Evolutionary conservation across 768 basidiomycete species (phyloP), one percentile per base, ranked within the genome.

Genomic region (Rossbeevera mucosa): DNA sequence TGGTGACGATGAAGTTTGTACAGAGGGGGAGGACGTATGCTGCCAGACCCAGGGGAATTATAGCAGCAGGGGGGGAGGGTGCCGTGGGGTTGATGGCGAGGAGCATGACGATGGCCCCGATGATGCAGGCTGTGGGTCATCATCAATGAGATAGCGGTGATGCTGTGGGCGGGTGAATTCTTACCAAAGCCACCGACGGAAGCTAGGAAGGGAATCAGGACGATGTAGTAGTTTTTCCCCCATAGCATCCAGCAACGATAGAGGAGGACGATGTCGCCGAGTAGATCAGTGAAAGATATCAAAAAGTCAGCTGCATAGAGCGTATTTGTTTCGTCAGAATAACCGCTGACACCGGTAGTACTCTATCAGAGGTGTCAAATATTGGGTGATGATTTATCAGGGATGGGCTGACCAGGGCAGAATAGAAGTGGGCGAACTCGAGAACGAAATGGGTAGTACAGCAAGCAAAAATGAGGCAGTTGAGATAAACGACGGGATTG

Each of bases 241-340:
- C 74, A 77, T 43, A 77, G 43, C 53, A 72, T 57, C 67, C 71
- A 77, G 59, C 72, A 75, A 29, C 76, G 76, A 50, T 75, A 76
- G 25, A 73, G 55, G 29, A 75, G 65, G 43, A 69, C 54, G 30
- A 67, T 14, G 56, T 73, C 64, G 2, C 72, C 73, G 20, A 71
- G 26, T 33, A 75, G 65, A 55, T 74, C 72, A 0, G 66, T 62
- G 29, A 73, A 45, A 1, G 72, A 71, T 49, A 74, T 65, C 38
- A 75, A 53, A 20, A 71, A 53, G 56, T 74, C 72, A 4, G 72
- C 71, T 3, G 56, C 74, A 4, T 63, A 28, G 46, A 71, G 68
- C 18, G 21, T 28, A 2, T 20, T 52, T 1, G 68, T 74, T 62
- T 74, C 72, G 24, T 62, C 36, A 5, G 68, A 56, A 52, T 51